These are phyloP conservation scores for Phialocephala sp. DNA, from an alignment of 2,329 filamentous ascomycete genomes.

Conservation along the genomic window DNA sequence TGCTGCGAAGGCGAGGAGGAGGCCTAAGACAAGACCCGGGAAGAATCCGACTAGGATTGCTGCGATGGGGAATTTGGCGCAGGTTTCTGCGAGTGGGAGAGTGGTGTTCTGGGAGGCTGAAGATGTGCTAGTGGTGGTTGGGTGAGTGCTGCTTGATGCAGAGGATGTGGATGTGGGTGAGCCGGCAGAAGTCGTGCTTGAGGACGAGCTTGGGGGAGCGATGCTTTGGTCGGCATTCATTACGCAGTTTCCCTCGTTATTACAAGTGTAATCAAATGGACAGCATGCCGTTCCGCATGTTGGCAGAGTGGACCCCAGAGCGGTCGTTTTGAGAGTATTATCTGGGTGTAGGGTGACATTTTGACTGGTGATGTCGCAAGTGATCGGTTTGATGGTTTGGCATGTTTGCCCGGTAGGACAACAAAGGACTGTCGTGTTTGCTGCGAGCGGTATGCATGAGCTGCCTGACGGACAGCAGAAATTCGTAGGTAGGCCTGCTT, in stretches of 20 bases:
- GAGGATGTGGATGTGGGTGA: constrained; percentile 31
- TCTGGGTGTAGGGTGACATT: constrained; percentile 61
- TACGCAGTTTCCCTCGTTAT: constrained; percentile 51
- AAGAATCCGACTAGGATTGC: constrained; percentile 41
- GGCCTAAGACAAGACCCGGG: constrained; percentile 55
- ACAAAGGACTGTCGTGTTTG: constrained; percentile 71
- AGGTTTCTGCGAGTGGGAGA: constrained; percentile 28
- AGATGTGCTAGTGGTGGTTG: constrained; percentile 18
- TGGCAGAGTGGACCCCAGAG: constrained; percentile 60
- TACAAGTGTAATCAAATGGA: constrained; percentile 73
- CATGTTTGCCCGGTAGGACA: constrained; percentile 67
- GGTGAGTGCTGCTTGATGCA: constrained; percentile 19
- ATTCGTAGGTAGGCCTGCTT: constrained; percentile 57
- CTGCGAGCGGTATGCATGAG: constrained; percentile 66
- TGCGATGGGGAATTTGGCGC: constrained; percentile 35
- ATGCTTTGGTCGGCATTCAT: constrained; percentile 56
- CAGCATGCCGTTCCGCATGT: constrained; percentile 69
- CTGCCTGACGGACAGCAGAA: constrained; percentile 68
- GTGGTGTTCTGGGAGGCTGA: constrained; percentile 26
- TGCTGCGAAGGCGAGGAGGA: constrained; percentile 49
- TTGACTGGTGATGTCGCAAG: constrained; percentile 67
- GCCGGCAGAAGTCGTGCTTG: constrained; percentile 30
- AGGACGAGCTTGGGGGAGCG: constrained; percentile 32
- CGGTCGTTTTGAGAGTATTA: constrained; percentile 69
- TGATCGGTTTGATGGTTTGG: constrained; percentile 64